Evolutionary conservation across 176 grass and related monocot species (phyloP), one percentile per base, ranked within the genome.

Genomic region (Oryza brachyantha): DNA sequence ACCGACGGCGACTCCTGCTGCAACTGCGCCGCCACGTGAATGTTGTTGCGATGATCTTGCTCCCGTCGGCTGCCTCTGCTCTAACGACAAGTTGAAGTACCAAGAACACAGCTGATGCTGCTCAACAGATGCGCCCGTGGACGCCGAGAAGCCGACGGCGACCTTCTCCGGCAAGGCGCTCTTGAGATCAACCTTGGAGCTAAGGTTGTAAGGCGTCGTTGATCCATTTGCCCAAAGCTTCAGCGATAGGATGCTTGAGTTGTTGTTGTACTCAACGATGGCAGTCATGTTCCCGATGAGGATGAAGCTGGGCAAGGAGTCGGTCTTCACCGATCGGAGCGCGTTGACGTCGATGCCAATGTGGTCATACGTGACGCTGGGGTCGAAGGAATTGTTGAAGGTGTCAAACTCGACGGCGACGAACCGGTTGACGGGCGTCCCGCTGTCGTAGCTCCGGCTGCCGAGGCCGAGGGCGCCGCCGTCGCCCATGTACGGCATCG

Each of bases 91-190:
- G 45, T 0, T 78, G 75, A 90, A 86, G 29, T 55, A 54, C 88
- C 88, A 90, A 27, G 72, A 83, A 19, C 12, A 17, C 2, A 91
- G 29, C 46, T 66, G 16, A 24, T 91, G 84, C n/a, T 55, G 17
- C 55, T 91, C 80, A 2, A 25, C 2, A 1, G 52, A 14, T 26
- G 29, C 1, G 40, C 42, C n/a, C 8, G 88, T 86, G 0, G 88
- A 14, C 0, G 84, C 84, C 0, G 88, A 84, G 84, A 91, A 91
- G 67, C 84, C 88, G 10, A 91, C 28, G 4, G 80, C 43, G 29
- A 90, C 83, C 8, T 10, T 21, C 32, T 57, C 60, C 14, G 80
- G 80, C 46, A 86, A 29, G 7, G 21, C 2, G 4, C 55, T n/a
- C 25, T 24, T 60, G 16, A 91, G 28, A 66, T 91, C 88, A 27